A percentile compares a stretch with the other conserved stretches of the same genome.
Evolutionary conservation across 2,329 filamentous ascomycete genomes (phyloP).

Genomic region (Neurospora crassa): DNA sequence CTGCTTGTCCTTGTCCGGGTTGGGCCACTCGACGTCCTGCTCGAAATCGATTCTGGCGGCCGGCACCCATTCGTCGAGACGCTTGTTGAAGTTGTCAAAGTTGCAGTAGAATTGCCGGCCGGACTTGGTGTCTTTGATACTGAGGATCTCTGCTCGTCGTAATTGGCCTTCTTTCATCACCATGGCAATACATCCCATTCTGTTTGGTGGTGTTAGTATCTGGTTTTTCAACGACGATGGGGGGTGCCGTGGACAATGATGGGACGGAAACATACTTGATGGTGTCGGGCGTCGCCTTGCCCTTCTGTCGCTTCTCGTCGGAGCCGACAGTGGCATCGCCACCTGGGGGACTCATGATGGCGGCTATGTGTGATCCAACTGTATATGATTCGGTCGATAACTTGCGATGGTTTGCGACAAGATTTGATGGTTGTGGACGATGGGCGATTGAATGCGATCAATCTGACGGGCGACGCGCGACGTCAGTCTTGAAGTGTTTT

Average conservation of each 20-base stretch:
- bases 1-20: constrained; percentile 72
- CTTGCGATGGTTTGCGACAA: constrained; percentile 11
- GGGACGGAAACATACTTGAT: constrained; percentile 50
- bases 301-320: constrained; percentile 55
- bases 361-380: not conserved
- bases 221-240: not conserved
- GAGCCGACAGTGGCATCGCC: constrained; percentile 47
- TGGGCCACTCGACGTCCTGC: constrained; percentile 93
- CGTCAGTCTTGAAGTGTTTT: not conserved
- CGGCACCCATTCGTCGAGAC: constrained; percentile 75
- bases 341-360: constrained; percentile 40
- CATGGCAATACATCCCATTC: constrained; percentile 50
- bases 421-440: constrained; percentile 12
- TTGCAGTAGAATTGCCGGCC: constrained; percentile 90
- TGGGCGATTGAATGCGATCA: not conserved
- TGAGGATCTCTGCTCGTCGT: constrained; percentile 92
- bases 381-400: constrained; percentile 6
- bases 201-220: constrained; percentile 11
- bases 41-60: constrained; percentile 73
- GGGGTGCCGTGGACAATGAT: not conserved
- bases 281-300: constrained; percentile 76
- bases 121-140: constrained; percentile 82
- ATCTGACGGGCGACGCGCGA: not conserved
- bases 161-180: constrained; percentile 67
- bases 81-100: constrained; percentile 97